Evolutionary conservation across 257 asterid genomes (phyloP), one percentile per base, ranked within the genome.

Genomic region (Forsythia suspensa): DNA sequence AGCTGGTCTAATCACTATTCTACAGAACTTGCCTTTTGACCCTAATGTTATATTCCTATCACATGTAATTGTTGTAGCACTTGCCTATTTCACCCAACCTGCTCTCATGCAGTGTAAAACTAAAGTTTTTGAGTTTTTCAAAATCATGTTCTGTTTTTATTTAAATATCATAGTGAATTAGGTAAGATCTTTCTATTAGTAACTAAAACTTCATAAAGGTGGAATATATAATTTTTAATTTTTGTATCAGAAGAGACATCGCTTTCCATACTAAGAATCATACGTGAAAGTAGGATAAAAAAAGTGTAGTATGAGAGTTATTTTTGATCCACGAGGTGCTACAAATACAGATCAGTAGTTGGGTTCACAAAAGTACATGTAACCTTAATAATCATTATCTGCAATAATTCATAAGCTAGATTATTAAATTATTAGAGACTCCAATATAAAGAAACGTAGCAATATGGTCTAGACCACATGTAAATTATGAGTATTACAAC

Each of bases 401-500:
- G 68, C 68, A 8, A 9, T 61, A n/a, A 61, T n/a, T n/a, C 37
- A 21, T 61, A 9, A 61, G 55, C 2, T 5, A 11, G 55, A 46
- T 8, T 8, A 8, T 8, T 46, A 29, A 46, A 46, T 46, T 46
- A 11, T 24, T 63, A 63, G 40, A 70, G 39, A 70, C 74, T 37
- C 37, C 36, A 79, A 48, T 39, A 85, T 8, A 79, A 41, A 79
- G 67, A n/a, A 63, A 39, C 20, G 16, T 51, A 51, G 59, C 59
- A 51, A 51, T 4, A 43, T 51, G 16, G 66, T 77, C 68, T 72
- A 51, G 68, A 43, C 69, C 52, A 75, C 59, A 69, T 5, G 71
- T 65, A 37, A 71, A 44, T 29, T 29, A 29, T 55, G 68, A 78
- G 82, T 79, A 63, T 80, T 75, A 71, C n/a, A 79, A 78, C 74